Conservation (phyloP, 2,329 filamentous ascomycete species). For the Neophaeococcomyces mojaviensis region DNA sequence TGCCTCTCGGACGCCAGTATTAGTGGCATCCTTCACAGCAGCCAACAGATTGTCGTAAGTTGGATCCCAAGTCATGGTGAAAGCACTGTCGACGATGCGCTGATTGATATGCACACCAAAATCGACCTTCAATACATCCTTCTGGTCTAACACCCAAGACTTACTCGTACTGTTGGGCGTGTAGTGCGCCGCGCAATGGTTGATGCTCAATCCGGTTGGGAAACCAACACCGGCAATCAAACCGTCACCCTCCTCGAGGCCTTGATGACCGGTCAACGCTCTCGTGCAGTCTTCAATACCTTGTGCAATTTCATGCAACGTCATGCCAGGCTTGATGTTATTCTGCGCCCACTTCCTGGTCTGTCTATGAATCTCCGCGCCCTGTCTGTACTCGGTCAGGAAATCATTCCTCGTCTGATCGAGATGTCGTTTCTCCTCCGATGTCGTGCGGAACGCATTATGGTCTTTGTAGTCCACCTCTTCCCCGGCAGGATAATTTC, state of each 20-base stretch:
- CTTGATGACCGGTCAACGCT: conserved; percentile 66
- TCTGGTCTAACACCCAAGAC: conserved; percentile 50
- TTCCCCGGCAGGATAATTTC: conserved; percentile 68
- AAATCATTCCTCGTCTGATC: conserved; percentile 75
- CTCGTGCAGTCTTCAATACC: conserved; percentile 80
- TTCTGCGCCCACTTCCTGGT: conserved; percentile 77
- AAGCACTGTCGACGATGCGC: conserved; percentile 65
- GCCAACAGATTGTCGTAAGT: conserved; percentile 67
- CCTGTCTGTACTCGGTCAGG: conserved; percentile 72
- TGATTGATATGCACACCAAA: conserved; percentile 66
- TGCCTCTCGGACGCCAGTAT: conserved; percentile 72
- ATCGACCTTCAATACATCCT: conserved; percentile 67
- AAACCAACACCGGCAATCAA: conserved; percentile 78
- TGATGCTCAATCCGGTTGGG: conserved; percentile 73
- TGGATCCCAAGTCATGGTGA: conserved; percentile 68
- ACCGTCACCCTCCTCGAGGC: conserved; percentile 69
- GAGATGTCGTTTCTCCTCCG: conserved; percentile 75
- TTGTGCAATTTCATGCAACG: conserved; percentile 72
- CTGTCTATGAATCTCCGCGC: conserved; percentile 81
- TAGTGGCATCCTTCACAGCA: conserved; percentile 68
- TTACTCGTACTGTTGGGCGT: conserved; percentile 85
- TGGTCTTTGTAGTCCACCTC: conserved; percentile 71
- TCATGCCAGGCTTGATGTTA: conserved; percentile 72
- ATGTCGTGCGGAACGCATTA: conserved; percentile 70
- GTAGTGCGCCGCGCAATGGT: conserved; percentile 80